Evolutionary conservation across 495 filamentous ascomycete genomes (phyloP).

Genomic region (Penicillium argentinense): DNA sequence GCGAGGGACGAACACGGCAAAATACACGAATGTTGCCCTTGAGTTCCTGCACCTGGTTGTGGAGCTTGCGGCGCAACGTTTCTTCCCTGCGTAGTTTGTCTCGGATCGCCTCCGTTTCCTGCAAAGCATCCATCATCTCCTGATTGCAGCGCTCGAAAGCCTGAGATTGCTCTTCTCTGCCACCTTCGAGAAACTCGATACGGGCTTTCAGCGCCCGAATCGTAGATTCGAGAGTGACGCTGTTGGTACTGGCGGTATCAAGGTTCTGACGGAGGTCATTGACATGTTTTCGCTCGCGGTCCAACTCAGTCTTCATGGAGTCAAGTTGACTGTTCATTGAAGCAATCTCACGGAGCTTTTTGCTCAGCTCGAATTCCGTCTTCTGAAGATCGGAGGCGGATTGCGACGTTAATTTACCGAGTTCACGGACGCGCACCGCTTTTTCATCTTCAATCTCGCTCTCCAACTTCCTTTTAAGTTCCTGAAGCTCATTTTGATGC

Average conservation of each 20-base stretch:
- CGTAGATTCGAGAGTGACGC: conserved; percentile 67
- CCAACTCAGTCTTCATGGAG: conserved; percentile 56
- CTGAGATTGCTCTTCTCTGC: conserved; percentile 79
- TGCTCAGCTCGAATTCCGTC: conserved; percentile 59
- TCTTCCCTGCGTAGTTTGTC: conserved; percentile 90
- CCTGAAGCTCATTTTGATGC: conserved; percentile 51
- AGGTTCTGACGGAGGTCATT: conserved; percentile 59
- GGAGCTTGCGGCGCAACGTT: conserved; percentile 83
- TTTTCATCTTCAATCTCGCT: conserved; percentile 67
- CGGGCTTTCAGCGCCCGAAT: conserved; percentile 72
- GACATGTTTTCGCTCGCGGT: conserved; percentile 59
- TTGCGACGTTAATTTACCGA: conserved; percentile 62
- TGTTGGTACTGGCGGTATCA: conserved; percentile 61
- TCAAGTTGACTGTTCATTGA: conserved; percentile 54
- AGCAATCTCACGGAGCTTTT: conserved; percentile 60
- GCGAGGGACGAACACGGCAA: conserved; percentile 87
- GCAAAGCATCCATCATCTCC: conserved; percentile 72
- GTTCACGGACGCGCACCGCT: conserved; percentile 56
- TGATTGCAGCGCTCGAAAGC: conserved; percentile 75
- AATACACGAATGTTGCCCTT: conserved; percentile 99
- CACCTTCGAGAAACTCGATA: conserved; percentile 85
- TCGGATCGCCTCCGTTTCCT: conserved; percentile 64
- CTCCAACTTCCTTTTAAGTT: conserved; percentile 48
- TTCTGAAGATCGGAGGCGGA: conserved; percentile 63
- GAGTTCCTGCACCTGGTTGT: conserved; percentile 98